These are phyloP conservation scores for Pseudogymnoascus sp. DNA, from an alignment of 2,329 filamentous ascomycete species.

Conservation along the genomic window DNA sequence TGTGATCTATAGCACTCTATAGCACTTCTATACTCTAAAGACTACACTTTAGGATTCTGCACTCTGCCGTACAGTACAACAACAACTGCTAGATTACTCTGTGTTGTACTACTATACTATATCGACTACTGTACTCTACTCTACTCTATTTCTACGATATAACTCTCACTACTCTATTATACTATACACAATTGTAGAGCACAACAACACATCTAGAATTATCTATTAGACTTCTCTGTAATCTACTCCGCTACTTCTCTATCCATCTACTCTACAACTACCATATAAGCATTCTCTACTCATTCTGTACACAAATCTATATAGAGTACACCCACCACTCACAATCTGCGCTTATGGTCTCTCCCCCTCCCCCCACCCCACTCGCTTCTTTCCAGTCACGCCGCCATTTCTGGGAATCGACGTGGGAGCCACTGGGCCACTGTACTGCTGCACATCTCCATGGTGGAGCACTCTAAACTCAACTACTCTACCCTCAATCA, in stretches of 20 bases:
- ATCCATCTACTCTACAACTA: neutral
- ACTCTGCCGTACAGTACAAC: neutral
- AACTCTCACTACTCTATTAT: too few relatives aligned
- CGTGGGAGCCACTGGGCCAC: neutral
- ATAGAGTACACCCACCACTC: too few relatives aligned
- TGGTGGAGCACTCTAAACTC: neutral
- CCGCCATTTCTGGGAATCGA: neutral
- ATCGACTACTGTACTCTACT: neutral
- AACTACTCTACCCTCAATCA: constrained; percentile 1
- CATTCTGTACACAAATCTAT: neutral
- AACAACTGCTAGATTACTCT: neutral
- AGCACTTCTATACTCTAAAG: neutral
- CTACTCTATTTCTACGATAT: neutral
- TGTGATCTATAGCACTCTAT: neutral
- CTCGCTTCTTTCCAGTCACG: constrained; percentile 4
- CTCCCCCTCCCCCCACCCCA: neutral
- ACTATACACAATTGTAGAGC: neutral
- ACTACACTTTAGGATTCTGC: neutral
- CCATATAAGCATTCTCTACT: neutral
- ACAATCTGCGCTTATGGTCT: neutral
- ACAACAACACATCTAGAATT: neutral
- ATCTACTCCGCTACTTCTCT: neutral
- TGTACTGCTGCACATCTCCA: neutral
- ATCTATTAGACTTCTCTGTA: neutral
- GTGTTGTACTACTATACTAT: neutral